phyloP scores from a whole-genome alignment of 768 basidiomycete genomes.

The Favolaschia claudopus region DNA sequence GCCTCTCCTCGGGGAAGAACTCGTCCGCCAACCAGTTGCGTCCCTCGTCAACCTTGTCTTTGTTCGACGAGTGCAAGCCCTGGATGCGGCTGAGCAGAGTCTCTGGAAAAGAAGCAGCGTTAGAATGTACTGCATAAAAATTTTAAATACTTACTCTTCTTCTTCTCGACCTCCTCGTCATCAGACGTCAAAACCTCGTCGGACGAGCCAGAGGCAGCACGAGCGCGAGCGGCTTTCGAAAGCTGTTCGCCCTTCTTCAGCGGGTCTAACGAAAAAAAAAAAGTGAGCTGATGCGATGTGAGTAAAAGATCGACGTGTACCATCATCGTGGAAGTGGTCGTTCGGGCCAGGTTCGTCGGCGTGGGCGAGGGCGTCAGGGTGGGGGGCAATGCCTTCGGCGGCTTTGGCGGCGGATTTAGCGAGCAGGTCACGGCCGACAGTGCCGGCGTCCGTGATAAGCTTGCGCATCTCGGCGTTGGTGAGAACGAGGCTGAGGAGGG shows the following conservation, averaged over 20 bases:
- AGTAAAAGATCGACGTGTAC: conserved; percentile 28
- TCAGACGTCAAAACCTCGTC: conserved; percentile 26
- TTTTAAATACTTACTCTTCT: neutral
- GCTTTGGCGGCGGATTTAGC: conserved; percentile 76
- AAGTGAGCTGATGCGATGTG: too few relatives aligned
- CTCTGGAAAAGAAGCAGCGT: neutral
- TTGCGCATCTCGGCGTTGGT: conserved; percentile 96
- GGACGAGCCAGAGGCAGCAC: too few relatives aligned
- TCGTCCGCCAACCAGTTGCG: conserved; percentile 63
- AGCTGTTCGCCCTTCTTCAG: conserved; percentile 31
- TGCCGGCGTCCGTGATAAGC: conserved; percentile 78
- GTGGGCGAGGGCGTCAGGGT: conserved; percentile 61
- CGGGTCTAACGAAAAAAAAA: conserved; percentile 41
- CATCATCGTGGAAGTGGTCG: conserved; percentile 68
- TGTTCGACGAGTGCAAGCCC: conserved; percentile 72
- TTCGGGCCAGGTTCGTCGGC: conserved; percentile 76
- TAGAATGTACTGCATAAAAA: neutral
- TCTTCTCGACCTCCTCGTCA: conserved; percentile 34
- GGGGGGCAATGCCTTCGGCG: conserved; percentile 73
- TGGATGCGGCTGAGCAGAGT: conserved; percentile 32
- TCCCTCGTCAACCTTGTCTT: conserved; percentile 56
- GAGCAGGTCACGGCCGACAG: conserved; percentile 86
- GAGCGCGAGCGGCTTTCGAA: too few relatives aligned
- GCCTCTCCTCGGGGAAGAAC: conserved; percentile 81
- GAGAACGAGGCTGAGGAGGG: conserved; percentile 83